These are phyloP conservation scores for Diaporthe citrichinensis DNA, from an alignment of 2,329 filamentous ascomycete genomes.

Conservation along the genomic window DNA sequence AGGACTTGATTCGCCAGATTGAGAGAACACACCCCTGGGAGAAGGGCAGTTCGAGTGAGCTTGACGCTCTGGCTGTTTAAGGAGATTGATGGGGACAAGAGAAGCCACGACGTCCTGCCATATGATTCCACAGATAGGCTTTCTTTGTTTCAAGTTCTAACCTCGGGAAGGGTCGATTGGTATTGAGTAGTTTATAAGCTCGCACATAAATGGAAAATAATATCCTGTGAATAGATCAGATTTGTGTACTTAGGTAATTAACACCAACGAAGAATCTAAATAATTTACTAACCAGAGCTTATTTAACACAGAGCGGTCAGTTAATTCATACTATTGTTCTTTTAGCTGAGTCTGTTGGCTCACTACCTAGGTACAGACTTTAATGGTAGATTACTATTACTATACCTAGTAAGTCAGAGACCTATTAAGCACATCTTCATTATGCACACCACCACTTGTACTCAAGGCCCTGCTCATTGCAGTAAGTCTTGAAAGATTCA, in stretches of 20 bases:
- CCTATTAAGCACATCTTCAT: too few relatives aligned
- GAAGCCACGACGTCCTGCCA: too few relatives aligned
- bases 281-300: background rate
- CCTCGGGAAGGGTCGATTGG: background rate
- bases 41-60: conserved; percentile 38
- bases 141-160: background rate
- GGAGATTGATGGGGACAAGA: background rate
- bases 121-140: too few relatives aligned
- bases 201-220: background rate
- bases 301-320: background rate
- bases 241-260: background rate
- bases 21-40: conserved; percentile 45
- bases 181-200: background rate
- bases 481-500: too few relatives aligned
- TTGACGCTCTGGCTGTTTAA: conserved; percentile 2
- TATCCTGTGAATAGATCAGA: background rate
- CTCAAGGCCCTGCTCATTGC: too few relatives aligned
- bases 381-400: too few relatives aligned
- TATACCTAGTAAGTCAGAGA: too few relatives aligned
- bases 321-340: too few relatives aligned
- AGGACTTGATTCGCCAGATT: conserved; percentile 45
- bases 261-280: background rate
- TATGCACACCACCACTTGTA: too few relatives aligned
- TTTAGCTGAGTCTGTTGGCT: too few relatives aligned
- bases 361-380: too few relatives aligned